Conservation (phyloP, 2,329 filamentous ascomycete species). For the Alternaria hordeiaustralica region DNA sequence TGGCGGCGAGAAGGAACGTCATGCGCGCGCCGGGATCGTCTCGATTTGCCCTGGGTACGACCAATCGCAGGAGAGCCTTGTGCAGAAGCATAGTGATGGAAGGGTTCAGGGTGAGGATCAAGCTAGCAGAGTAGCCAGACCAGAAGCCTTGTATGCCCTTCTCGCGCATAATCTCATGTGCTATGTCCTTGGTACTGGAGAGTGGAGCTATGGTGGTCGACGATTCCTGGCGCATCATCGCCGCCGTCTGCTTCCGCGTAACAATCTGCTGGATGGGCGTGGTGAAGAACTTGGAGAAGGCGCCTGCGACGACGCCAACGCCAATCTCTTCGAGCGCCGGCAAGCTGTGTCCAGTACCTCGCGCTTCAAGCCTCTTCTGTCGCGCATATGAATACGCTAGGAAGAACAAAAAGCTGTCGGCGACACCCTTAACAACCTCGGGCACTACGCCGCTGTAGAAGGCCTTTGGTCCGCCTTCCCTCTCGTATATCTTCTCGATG, state of each 20-base stretch:
- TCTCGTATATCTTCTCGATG: slow-evolving; percentile 70
- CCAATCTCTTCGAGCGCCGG: slow-evolving; percentile 74
- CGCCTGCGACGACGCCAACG: slow-evolving; percentile 76
- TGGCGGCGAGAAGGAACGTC: slow-evolving; percentile 73
- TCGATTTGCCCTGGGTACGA: slow-evolving; percentile 62
- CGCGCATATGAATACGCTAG: slow-evolving; percentile 73
- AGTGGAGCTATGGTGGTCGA: slow-evolving; percentile 36
- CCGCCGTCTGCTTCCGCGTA: slow-evolving; percentile 77
- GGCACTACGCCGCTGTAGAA: slow-evolving; percentile 64
- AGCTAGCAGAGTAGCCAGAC: slow-evolving; percentile 83
- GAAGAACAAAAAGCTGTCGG: slow-evolving; percentile 87
- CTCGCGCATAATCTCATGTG: slow-evolving; percentile 68
- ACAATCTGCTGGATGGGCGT: slow-evolving; percentile 84
- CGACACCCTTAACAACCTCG: slow-evolving; percentile 55
- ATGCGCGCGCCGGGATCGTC: slow-evolving; percentile 60
- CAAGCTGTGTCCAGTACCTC: slow-evolving; percentile 51
- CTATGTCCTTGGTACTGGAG: slow-evolving; percentile 61
- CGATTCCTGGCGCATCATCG: slow-evolving; percentile 54
- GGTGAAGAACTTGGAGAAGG: slow-evolving; percentile 75
- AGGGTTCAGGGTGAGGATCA: slow-evolving; percentile 84
- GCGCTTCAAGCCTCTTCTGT: slow-evolving; percentile 48
- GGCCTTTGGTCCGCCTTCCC: slow-evolving; percentile 72
- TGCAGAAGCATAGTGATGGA: slow-evolving; percentile 86
- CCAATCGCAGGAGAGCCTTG: slow-evolving; percentile 68
- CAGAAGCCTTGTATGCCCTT: slow-evolving; percentile 80